A percentile compares a stretch with the other conserved stretches of the same genome.
Conservation (phyloP, 345 rosid genomes). For the Sapria himalayana region DNA sequence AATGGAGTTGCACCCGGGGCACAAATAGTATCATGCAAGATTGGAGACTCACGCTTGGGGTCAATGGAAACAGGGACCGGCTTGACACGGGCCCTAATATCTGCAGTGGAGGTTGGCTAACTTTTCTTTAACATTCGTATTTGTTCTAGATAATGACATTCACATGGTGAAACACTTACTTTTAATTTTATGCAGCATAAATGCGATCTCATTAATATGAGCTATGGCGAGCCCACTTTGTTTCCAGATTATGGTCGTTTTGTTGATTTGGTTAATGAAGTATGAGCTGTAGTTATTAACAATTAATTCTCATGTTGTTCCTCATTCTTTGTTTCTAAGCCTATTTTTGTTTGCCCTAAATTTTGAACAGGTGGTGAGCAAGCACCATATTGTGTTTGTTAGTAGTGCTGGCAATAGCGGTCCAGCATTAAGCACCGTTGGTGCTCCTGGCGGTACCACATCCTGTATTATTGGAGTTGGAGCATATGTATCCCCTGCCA, state of each 20-base stretch:
- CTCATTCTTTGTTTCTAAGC: conserved; percentile 9
- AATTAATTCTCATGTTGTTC: conserved; percentile 4
- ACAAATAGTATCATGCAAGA: too few relatives aligned
- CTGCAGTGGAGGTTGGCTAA: too few relatives aligned
- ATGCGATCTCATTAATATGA: conserved; percentile 97
- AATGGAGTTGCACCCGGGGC: too few relatives aligned
- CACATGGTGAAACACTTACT: too few relatives aligned
- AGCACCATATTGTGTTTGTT: conserved; percentile 66
- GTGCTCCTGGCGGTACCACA: conserved; percentile 98
- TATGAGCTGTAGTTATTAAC: conserved; percentile 23
- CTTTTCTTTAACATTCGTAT: too few relatives aligned
- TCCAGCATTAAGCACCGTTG: conserved; percentile 86
- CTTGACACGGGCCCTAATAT: too few relatives aligned
- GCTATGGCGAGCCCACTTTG: conserved; percentile 69
- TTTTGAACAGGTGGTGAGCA: conserved; percentile 78
- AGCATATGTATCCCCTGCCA: conserved; percentile 93
- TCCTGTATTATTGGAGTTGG: conserved; percentile 93
- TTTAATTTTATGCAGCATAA: too few relatives aligned
- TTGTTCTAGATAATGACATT: too few relatives aligned
- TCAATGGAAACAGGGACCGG: too few relatives aligned
- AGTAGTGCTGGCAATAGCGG: conserved; percentile 99
- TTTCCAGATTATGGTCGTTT: conserved; percentile 96
- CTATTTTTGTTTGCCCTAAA: conserved; percentile 7
- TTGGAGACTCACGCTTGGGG: too few relatives aligned
- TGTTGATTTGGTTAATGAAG: conserved; percentile 87